Evolutionary conservation across 2,329 filamentous ascomycete genomes (phyloP), one percentile per base, ranked within the genome.

Genomic region (Cryphonectria radicalis): DNA sequence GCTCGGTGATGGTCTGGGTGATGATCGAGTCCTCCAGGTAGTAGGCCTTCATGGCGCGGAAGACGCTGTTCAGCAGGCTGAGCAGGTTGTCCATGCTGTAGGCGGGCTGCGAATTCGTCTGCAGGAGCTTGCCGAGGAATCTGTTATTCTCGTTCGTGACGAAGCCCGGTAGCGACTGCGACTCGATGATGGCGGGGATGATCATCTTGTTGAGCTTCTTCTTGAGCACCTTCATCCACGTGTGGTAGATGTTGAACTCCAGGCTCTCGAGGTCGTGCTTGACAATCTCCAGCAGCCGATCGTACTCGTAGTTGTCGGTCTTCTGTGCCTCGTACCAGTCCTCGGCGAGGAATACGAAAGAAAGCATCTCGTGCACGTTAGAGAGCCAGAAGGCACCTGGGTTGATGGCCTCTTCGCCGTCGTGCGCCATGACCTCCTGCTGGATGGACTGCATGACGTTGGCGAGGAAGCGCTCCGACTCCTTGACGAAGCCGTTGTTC

Each of bases 371-470:
- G 81, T 99, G 96, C 63, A 99, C 96, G 81, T 99, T 99, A 64
- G 95, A 98, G 66, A 99, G 87, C 96, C 96, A 99, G 88, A 99
- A 99, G 53, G 96, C 93, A 71, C 96, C 96, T 43, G 95, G 94
- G 82, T 98, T 98, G 83, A 99, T 93, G 53, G 95, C 95, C 78
- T 98, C 95, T 72, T 99, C 96, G 62, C 95, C 95, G 76, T 99
- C 95, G 80, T 99, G 94, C 79, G 97, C 93, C 96, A 99, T 98
- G 70, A 99, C 96, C 81, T 99, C 96, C 81, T 98, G 95, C 81
- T 99, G 96, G 78, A 99, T 98, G 10, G 95, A 97, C 83, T 98
- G 96, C 96, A 99, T 99, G 75, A 99, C 96, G 78, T 98, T 99
- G 79, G 96, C 96, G 74, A 99, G 87, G 89, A 99, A 99, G 69